Conservation (phyloP, 2,329 filamentous ascomycete species). For the Alternaria triticina region DNA sequence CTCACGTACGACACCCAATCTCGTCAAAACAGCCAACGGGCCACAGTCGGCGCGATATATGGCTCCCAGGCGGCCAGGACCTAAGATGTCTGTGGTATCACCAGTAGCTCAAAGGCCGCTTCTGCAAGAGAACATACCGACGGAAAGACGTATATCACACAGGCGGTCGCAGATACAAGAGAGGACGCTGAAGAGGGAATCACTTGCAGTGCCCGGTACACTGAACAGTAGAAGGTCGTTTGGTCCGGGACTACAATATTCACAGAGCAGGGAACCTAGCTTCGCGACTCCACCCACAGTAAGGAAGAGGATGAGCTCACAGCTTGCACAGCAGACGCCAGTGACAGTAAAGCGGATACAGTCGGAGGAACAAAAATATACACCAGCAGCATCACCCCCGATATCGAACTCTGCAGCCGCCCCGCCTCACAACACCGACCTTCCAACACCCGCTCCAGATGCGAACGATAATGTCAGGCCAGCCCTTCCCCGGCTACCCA, state of each 20-base stretch:
- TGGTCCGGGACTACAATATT: slow-evolving; percentile 13
- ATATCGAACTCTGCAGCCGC: slow-evolving; percentile 7
- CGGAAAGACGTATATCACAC: slow-evolving; percentile 17
- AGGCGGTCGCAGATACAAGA: slow-evolving; percentile 30
- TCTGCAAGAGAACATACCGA: slow-evolving; percentile 33
- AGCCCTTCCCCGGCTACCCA: slow-evolving; percentile 18
- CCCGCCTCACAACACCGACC: slow-evolving; percentile 22
- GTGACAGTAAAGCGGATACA: slow-evolving; percentile 23
- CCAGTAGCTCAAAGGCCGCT: slow-evolving; percentile 13
- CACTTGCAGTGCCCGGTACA: slow-evolving; percentile 18
- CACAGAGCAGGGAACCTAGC: slow-evolving; percentile 22
- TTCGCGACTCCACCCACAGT: slow-evolving; percentile 20
- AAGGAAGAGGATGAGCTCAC: slow-evolving; percentile 26
- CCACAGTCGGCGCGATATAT: slow-evolving; percentile 18
- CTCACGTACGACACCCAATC: slow-evolving; percentile 41
- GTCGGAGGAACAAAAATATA: slow-evolving; percentile 7
- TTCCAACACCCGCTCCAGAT: slow-evolving; percentile 17
- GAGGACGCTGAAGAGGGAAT: slow-evolving; percentile 22
- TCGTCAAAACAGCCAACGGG: slow-evolving; percentile 22
- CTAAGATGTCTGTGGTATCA: slow-evolving; percentile 14
- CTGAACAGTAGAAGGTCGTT: slow-evolving; percentile 23
- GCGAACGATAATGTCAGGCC: background rate
- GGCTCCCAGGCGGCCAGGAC: slow-evolving; percentile 24
- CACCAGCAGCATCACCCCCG: background rate
- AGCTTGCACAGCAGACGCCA: slow-evolving; percentile 26